Conservation (phyloP, 2,329 filamentous ascomycete genomes). For the Cordyceps fumosorosea region DNA sequence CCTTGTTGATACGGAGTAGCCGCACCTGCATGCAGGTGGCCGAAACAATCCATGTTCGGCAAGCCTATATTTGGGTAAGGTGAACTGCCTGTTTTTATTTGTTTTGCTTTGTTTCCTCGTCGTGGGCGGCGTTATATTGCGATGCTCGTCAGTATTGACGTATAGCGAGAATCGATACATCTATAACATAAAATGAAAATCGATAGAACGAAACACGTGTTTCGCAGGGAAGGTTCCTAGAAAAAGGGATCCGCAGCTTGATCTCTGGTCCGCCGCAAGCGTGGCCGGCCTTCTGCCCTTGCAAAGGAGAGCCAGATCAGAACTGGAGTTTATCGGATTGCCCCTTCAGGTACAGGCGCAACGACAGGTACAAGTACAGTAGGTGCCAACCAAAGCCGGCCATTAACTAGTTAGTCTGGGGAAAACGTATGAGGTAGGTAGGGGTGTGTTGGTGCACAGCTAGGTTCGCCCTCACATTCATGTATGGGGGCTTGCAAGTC, state of each 20-base stretch:
- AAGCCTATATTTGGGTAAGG: not conserved
- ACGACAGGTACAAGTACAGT: too few species aligned
- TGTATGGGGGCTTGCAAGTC: too few species aligned
- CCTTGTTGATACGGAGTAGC: not conserved
- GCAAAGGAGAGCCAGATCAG: not conserved
- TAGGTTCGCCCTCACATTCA: not conserved
- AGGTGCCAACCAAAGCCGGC: too few species aligned
- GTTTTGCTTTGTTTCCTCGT: not conserved
- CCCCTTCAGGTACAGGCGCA: not conserved
- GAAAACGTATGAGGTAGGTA: not conserved
- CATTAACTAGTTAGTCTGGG: not conserved
- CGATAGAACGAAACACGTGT: not conserved
- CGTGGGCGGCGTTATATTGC: not conserved
- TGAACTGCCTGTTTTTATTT: not conserved
- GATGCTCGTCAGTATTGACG: not conserved
- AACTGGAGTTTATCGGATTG: not conserved
- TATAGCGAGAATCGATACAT: not conserved
- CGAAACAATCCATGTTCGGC: not conserved
- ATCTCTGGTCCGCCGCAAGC: too few species aligned
- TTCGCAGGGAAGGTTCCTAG: not conserved
- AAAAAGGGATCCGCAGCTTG: not conserved
- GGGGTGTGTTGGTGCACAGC: not conserved
- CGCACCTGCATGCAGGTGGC: not conserved
- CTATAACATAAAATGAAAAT: not conserved
- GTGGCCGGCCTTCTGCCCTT: not conserved